Conservation (phyloP, 1,139 yeast species). For the Lodderomyces beijingensis region DNA sequence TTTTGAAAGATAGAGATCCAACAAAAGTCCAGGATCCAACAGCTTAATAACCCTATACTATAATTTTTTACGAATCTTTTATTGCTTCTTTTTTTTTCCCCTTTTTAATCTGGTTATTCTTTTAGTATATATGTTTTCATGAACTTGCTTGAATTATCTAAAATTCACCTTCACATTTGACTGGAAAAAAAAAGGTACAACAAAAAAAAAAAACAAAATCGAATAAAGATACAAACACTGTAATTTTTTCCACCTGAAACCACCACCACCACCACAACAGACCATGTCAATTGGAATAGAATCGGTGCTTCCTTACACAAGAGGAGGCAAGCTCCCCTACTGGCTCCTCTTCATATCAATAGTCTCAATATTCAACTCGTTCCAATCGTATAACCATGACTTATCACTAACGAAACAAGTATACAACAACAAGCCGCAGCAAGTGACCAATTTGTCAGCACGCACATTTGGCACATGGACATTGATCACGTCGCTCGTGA, state of each 20-base stretch:
- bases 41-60: slow-evolving; percentile 3
- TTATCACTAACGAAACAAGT: slow-evolving; percentile 72
- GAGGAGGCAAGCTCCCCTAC: slow-evolving; percentile 41
- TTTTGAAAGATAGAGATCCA: slow-evolving; percentile 79
- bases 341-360: slow-evolving; percentile 65
- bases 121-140: background rate
- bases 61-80: slow-evolving; percentile 1
- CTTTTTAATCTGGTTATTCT: background rate
- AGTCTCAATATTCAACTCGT: slow-evolving; percentile 85
- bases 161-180: background rate
- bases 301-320: slow-evolving; percentile 21
- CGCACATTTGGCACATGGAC: slow-evolving; percentile 99
- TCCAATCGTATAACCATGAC: slow-evolving; percentile 60
- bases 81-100: slow-evolving; percentile 4
- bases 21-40: slow-evolving; percentile 25
- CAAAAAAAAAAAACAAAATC: too few relatives aligned
- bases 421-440: slow-evolving; percentile 44
- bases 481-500: slow-evolving; percentile 72
- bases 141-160: background rate
- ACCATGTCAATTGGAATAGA: slow-evolving; percentile 3
- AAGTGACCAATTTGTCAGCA: slow-evolving; percentile 74
- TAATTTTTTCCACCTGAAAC: slow-evolving; percentile 3
- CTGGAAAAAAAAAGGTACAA: too few relatives aligned
- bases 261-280: slow-evolving; percentile 1
- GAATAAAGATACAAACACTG: too few relatives aligned